phyloP scores from a whole-genome alignment of 495 filamentous ascomycete species.

The Extremus antarcticus region DNA sequence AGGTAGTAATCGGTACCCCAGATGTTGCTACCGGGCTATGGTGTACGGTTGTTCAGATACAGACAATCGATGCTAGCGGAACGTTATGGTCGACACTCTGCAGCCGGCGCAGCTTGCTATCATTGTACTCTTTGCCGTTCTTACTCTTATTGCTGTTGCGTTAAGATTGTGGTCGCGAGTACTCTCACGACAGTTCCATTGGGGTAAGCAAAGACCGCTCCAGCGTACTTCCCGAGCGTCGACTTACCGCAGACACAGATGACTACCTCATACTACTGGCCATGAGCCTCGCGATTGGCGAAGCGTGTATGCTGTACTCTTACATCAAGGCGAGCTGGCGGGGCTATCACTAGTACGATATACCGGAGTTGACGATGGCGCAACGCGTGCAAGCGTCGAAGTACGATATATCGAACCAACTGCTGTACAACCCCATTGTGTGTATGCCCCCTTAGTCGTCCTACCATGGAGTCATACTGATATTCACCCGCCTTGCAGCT shows the following conservation, averaged over 20 bases:
- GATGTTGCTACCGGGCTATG: too few relatives aligned
- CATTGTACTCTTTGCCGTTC: background rate
- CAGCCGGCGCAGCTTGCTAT: background rate
- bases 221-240: background rate
- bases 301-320: background rate
- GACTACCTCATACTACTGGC: background rate
- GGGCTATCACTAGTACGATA: constrained; percentile 18
- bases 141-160: background rate
- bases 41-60: too few relatives aligned
- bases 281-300: background rate
- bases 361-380: constrained; percentile 8
- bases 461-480: background rate
- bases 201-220: background rate
- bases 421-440: constrained; percentile 54
- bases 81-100: background rate
- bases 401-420: constrained; percentile 42
- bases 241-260: background rate
- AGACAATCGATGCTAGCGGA: too few relatives aligned
- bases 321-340: background rate
- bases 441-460: too few relatives aligned
- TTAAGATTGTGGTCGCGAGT: background rate
- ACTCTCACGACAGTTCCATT: background rate
- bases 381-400: constrained; percentile 12
- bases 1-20: too few relatives aligned
- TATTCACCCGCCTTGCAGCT: background rate